Conservation (phyloP, 2,329 filamentous ascomycete genomes). For the Fusarium pseudonygamai region DNA sequence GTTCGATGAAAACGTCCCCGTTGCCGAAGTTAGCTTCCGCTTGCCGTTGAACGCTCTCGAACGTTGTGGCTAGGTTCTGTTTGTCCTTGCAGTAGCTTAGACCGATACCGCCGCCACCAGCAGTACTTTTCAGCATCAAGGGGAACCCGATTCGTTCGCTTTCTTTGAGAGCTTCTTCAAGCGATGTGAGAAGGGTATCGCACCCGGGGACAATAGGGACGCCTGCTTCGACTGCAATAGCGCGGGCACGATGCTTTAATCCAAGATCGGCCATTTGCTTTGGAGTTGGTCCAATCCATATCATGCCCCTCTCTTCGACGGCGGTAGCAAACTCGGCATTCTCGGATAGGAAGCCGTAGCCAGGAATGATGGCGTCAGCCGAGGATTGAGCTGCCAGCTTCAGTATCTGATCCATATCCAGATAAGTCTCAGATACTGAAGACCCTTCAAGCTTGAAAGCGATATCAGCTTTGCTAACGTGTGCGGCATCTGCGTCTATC, state of each 20-base stretch:
- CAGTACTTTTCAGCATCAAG: slow-evolving; percentile 59
- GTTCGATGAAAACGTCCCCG: slow-evolving; percentile 53
- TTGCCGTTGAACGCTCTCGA: slow-evolving; percentile 51
- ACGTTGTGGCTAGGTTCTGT: slow-evolving; percentile 44
- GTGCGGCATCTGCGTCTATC: slow-evolving; percentile 69
- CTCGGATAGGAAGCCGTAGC: slow-evolving; percentile 74
- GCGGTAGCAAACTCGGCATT: slow-evolving; percentile 68
- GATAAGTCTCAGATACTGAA: slow-evolving; percentile 61
- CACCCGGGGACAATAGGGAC: slow-evolving; percentile 51
- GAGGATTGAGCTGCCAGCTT: slow-evolving; percentile 58
- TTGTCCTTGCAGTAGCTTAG: slow-evolving; percentile 50
- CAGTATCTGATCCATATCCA: slow-evolving; percentile 71
- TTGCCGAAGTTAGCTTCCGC: slow-evolving; percentile 55
- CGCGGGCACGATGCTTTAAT: slow-evolving; percentile 51
- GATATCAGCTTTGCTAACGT: slow-evolving; percentile 74
- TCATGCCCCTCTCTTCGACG: slow-evolving; percentile 63
- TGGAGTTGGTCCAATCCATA: slow-evolving; percentile 67
- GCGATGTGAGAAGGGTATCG: slow-evolving; percentile 37
- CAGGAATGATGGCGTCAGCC: slow-evolving; percentile 69
- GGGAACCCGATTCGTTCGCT: slow-evolving; percentile 49
- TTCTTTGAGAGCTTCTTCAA: slow-evolving; percentile 43
- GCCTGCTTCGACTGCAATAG: slow-evolving; percentile 43
- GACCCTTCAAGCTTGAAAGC: slow-evolving; percentile 69
- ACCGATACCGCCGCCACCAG: slow-evolving; percentile 58
- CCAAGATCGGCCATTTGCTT: slow-evolving; percentile 52